Conservation (phyloP, 2,329 filamentous ascomycete genomes). For the Pseudogymnoascus verrucosus region DNA sequence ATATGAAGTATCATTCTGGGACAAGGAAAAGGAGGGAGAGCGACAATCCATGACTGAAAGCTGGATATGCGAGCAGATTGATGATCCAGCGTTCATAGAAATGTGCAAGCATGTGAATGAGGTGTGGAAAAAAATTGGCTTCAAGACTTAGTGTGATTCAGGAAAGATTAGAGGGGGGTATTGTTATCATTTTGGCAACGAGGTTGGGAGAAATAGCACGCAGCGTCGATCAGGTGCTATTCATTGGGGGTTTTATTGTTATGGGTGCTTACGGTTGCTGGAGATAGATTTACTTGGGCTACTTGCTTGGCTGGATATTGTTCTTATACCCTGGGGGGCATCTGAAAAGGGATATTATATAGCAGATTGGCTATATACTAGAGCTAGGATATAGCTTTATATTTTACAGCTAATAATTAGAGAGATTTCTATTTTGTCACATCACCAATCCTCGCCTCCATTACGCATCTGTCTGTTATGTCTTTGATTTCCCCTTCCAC, state of each 20-base stretch:
- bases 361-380: not conserved
- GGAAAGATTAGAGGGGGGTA: not conserved
- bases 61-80: slow-evolving; percentile 42
- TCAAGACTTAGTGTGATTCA: slow-evolving; percentile 27
- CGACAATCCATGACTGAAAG: slow-evolving; percentile 37
- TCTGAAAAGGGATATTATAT: not conserved
- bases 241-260: slow-evolving; percentile 2
- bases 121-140: slow-evolving; percentile 40
- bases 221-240: slow-evolving; percentile 4
- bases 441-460: not conserved
- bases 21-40: slow-evolving; percentile 28
- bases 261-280: slow-evolving; percentile 7
- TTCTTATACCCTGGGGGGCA: slow-evolving; percentile 5
- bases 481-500: not conserved
- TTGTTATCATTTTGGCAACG: slow-evolving; percentile 65
- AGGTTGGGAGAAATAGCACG: slow-evolving; percentile 69
- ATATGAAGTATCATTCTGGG: slow-evolving; percentile 22
- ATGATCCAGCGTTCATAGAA: slow-evolving; percentile 40
- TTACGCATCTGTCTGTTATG: not conserved
- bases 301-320: slow-evolving; percentile 10
- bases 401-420: not conserved
- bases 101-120: slow-evolving; percentile 42
- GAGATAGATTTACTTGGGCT: not conserved
- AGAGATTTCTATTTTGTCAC: not conserved
- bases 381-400: not conserved